Percentiles rank a stretch among this genome's conserved stretches.
Conservation (phyloP, 257 asterid genomes). For the Solanum phureja region DNA sequence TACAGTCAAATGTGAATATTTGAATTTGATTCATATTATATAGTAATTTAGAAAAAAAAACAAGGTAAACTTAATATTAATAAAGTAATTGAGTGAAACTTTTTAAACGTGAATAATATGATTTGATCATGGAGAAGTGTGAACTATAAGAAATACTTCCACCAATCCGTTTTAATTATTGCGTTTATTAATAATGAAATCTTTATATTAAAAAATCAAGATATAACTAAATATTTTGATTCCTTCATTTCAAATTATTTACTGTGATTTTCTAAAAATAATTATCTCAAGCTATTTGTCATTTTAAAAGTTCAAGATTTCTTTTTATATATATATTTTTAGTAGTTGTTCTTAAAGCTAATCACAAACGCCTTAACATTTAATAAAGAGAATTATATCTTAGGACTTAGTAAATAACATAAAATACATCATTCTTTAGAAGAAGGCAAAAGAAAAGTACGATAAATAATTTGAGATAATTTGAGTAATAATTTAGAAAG, state of each 20-base stretch:
- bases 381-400: too few relatives aligned
- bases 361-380: neutral
- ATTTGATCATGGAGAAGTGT: neutral
- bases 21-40: neutral
- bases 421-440: too few relatives aligned
- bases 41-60: too few relatives aligned
- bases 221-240: neutral
- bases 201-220: too few relatives aligned
- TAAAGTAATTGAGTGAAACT: neutral
- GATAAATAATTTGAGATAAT: neutral
- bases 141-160: neutral
- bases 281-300: neutral
- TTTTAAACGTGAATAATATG: neutral
- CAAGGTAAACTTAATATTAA: neutral
- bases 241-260: neutral
- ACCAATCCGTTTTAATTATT: neutral
- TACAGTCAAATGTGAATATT: neutral
- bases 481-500: too few relatives aligned
- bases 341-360: neutral
- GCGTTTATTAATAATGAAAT: too few relatives aligned
- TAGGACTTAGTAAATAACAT: neutral
- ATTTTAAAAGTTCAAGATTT: neutral
- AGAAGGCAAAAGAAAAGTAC: neutral
- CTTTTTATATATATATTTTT: fast-evolving
- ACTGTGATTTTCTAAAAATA: neutral